Evolutionary conservation across 345 rosid genomes (phyloP).

Genomic region (Trapa bicornis): DNA sequence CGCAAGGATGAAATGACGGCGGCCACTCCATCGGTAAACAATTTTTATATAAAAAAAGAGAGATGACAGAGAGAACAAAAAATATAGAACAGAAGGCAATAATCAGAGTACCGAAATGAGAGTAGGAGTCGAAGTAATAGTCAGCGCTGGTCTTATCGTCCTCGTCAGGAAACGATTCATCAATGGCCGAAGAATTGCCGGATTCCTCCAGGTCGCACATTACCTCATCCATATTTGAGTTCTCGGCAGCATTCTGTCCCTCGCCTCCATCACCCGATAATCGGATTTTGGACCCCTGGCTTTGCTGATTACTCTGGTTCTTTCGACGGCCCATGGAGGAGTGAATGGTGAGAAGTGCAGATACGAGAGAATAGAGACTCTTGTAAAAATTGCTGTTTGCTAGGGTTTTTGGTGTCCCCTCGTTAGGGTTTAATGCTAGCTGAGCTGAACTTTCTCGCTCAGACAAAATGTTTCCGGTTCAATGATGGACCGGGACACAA

Average conservation of each 20-base stretch:
- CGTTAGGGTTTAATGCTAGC: slow-evolving; percentile 1
- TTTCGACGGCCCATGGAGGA: slow-evolving; percentile 17
- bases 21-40: too few relatives aligned
- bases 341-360: neutral
- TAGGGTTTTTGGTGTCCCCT: neutral
- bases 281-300: slow-evolving; percentile 23
- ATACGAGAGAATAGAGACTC: neutral
- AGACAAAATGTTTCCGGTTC: neutral
- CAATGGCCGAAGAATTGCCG: slow-evolving; percentile 15
- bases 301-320: slow-evolving; percentile 8
- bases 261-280: slow-evolving; percentile 32
- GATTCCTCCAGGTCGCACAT: slow-evolving; percentile 16
- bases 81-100: too few relatives aligned
- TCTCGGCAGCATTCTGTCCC: slow-evolving; percentile 15
- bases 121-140: slow-evolving; percentile 95
- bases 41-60: too few relatives aligned
- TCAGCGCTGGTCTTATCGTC: slow-evolving; percentile 92
- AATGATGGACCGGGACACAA: neutral
- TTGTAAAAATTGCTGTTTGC: neutral
- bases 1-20: neutral
- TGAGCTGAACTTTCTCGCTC: neutral
- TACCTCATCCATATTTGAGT: slow-evolving; percentile 28
- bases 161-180: slow-evolving; percentile 19
- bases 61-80: too few relatives aligned
- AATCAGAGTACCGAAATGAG: slow-evolving; percentile 67